These are phyloP conservation scores for Aquanectria penicillioides DNA, from an alignment of 2,329 filamentous ascomycete species.

Conservation along the genomic window DNA sequence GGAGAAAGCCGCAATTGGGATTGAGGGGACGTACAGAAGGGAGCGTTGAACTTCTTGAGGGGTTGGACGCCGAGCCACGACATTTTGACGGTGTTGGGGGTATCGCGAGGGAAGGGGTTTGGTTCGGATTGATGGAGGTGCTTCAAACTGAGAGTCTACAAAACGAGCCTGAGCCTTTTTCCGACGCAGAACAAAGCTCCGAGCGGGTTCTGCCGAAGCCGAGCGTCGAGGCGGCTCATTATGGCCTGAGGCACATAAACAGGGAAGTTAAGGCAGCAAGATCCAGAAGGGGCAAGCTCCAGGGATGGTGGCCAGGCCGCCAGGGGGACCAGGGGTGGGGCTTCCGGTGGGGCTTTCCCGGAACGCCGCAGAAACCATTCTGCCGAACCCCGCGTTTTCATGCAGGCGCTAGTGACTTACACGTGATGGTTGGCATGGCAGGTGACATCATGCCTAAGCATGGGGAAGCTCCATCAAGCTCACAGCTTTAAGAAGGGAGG, in stretches of 20 bases:
- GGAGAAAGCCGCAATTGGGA: conserved; percentile 46
- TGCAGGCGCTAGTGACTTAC: conserved; percentile 34
- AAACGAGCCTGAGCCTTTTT: conserved; percentile 54
- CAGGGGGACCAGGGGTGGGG: not conserved
- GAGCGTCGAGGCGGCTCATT: conserved; percentile 31
- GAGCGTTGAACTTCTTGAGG: conserved; percentile 83
- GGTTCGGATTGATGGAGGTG: conserved; percentile 48
- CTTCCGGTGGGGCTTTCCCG: conserved; percentile 14
- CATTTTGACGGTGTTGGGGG: conserved; percentile 68
- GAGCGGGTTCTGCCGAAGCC: conserved; percentile 50
- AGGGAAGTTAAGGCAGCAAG: conserved; percentile 11
- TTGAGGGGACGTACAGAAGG: conserved; percentile 72
- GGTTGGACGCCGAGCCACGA: conserved; percentile 74
- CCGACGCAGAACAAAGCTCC: conserved; percentile 44
- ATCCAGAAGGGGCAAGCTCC: conserved; percentile 10
- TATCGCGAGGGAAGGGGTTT: conserved; percentile 47
- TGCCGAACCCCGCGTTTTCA: conserved; percentile 43
- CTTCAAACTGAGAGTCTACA: conserved; percentile 48
- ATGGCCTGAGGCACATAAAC: conserved; percentile 41
- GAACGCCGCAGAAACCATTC: conserved; percentile 28
- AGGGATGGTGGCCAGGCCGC: conserved; percentile 5
- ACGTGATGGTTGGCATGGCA: conserved; percentile 33
- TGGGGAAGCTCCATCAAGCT: conserved; percentile 37
- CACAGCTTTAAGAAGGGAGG: conserved; percentile 42
- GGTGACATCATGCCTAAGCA: conserved; percentile 39